Evolutionary conservation across 768 basidiomycete genomes (phyloP).

Genomic region (Tulasnella sp.): DNA sequence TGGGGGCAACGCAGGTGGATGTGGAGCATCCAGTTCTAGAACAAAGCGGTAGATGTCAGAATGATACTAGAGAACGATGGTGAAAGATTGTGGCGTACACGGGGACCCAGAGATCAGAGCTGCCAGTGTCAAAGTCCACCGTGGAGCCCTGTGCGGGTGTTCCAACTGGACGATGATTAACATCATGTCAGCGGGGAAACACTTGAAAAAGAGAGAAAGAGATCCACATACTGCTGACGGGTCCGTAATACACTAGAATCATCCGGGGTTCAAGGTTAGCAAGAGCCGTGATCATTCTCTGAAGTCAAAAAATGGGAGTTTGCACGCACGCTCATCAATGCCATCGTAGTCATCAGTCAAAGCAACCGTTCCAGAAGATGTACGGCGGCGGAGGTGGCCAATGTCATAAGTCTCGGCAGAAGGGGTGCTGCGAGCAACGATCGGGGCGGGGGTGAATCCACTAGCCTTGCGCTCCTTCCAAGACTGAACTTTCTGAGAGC

Average conservation of each 20-base stretch:
- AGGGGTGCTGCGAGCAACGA: background rate
- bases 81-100: background rate
- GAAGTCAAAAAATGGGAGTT: background rate
- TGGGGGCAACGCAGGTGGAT: background rate
- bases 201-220: background rate
- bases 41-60: too few species aligned
- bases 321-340: background rate
- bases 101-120: slow-evolving; percentile 5
- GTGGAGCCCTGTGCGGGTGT: slow-evolving; percentile 4
- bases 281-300: background rate
- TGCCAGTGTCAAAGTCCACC: slow-evolving; percentile 18
- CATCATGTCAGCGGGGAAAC: background rate
- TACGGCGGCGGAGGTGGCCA: background rate
- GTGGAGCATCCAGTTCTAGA: too few species aligned
- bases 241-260: too few species aligned
- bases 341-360: background rate
- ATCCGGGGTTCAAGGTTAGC: too few species aligned
- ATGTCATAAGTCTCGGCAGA: background rate
- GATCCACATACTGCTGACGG: too few species aligned
- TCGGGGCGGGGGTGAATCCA: background rate
- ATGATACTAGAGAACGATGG: too few species aligned
- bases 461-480: background rate
- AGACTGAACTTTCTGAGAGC: background rate
- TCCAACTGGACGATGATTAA: background rate
- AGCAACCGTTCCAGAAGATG: background rate